phyloP scores from a whole-genome alignment of 495 filamentous ascomycete genomes.

The Talaromyces borbonicus region DNA sequence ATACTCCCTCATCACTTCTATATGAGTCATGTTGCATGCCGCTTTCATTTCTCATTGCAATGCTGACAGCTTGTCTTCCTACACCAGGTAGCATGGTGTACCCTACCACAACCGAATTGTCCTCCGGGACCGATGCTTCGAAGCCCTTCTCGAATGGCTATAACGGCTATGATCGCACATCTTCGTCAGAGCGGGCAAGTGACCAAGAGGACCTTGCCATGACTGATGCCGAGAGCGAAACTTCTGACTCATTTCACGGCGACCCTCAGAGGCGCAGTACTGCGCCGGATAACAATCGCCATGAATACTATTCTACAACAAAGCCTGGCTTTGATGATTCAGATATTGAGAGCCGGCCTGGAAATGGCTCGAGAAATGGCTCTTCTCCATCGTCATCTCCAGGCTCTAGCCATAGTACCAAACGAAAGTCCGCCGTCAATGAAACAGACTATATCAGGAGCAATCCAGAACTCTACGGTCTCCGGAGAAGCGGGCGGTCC shows the following conservation, averaged over 20 bases:
- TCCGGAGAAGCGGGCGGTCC: constrained; percentile 73
- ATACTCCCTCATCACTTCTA: constrained; percentile 16
- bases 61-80: constrained; percentile 33
- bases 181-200: constrained; percentile 25
- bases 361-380: constrained; percentile 42
- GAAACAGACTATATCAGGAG: constrained; percentile 77
- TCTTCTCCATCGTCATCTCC: constrained; percentile 46
- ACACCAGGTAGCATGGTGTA: constrained; percentile 45
- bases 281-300: constrained; percentile 55
- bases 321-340: constrained; percentile 66
- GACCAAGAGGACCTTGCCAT: constrained; percentile 26
- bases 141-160: constrained; percentile 29
- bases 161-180: constrained; percentile 30
- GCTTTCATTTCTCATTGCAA: constrained; percentile 21
- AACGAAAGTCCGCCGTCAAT: constrained; percentile 67
- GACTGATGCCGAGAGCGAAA: constrained; percentile 43
- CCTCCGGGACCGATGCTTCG: constrained; percentile 20
- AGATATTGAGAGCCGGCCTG: constrained; percentile 45
- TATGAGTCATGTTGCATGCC: constrained; percentile 14
- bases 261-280: constrained; percentile 37
- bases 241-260: constrained; percentile 39
- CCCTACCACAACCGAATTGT: constrained; percentile 37
- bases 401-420: constrained; percentile 52
- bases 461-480: constrained; percentile 92
- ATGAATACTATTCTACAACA: constrained; percentile 36